These are phyloP conservation scores for Hypoxylon subgilvum DNA, from an alignment of 495 filamentous ascomycete species.

Conservation along the genomic window DNA sequence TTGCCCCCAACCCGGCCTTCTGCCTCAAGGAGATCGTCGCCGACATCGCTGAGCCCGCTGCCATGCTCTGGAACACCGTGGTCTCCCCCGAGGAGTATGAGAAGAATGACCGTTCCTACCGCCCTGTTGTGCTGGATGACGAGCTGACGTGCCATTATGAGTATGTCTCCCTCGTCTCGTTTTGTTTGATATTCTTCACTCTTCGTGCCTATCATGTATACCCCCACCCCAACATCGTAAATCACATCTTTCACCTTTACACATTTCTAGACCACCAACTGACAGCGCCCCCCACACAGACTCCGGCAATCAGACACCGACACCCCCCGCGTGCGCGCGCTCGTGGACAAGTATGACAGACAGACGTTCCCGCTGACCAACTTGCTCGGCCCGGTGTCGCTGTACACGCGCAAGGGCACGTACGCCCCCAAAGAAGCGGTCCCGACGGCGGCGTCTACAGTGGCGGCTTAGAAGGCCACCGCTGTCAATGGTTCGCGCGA, in stretches of 20 bases:
- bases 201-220: too few relatives aligned
- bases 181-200: background rate
- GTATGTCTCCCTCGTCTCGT: constrained; percentile 6
- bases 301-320: constrained; percentile 5
- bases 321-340: constrained; percentile 21
- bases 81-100: constrained; percentile 10
- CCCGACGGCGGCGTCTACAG: too few relatives aligned
- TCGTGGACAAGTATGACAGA: constrained; percentile 13
- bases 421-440: background rate
- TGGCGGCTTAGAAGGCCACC: background rate
- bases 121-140: background rate
- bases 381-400: constrained; percentile 13
- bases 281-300: background rate
- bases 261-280: background rate
- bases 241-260: too few relatives aligned
- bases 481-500: background rate
- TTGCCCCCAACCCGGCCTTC: constrained; percentile 14
- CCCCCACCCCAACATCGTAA: too few relatives aligned
- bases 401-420: constrained; percentile 16
- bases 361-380: constrained; percentile 19
- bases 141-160: background rate
- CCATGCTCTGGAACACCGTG: constrained; percentile 29
- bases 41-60: constrained; percentile 19
- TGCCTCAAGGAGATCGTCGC: constrained; percentile 33
- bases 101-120: background rate